Evolutionary conservation across 2,329 filamentous ascomycete genomes (phyloP).

Genomic region (Clonostachys solani): DNA sequence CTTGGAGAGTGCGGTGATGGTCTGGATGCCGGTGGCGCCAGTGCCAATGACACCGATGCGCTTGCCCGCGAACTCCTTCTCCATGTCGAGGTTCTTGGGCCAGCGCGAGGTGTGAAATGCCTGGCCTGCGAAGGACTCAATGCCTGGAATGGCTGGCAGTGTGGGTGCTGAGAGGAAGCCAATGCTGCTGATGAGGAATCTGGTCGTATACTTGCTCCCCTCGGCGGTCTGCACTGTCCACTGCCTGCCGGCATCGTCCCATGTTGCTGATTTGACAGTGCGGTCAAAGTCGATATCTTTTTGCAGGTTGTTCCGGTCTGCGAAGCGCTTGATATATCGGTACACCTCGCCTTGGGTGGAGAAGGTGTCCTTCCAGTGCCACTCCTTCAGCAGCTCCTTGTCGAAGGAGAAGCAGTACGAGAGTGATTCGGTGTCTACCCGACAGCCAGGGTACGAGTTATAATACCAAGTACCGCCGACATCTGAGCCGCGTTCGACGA

Average conservation of each 20-base stretch:
- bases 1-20: background rate
- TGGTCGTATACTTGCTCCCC: constrained; percentile 20
- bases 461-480: constrained; percentile 24
- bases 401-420: constrained; percentile 17
- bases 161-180: constrained; percentile 34
- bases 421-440: constrained; percentile 18
- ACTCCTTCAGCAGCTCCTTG: constrained; percentile 27
- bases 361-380: constrained; percentile 29
- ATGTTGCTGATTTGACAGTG: constrained; percentile 27
- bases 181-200: constrained; percentile 30
- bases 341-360: constrained; percentile 24
- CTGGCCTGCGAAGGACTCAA: constrained; percentile 7
- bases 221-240: constrained; percentile 32
- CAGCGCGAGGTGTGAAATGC: background rate
- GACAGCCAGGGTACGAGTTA: constrained; percentile 26
- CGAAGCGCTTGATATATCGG: constrained; percentile 34
- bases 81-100: background rate
- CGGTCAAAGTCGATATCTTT: constrained; percentile 33
- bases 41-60: constrained; percentile 61
- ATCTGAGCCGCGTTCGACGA: constrained; percentile 2
- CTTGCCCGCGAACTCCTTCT: constrained; percentile 45
- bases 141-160: constrained; percentile 22
- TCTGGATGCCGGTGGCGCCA: constrained; percentile 59
- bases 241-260: constrained; percentile 17
- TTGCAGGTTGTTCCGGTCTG: constrained; percentile 26